These are phyloP conservation scores for Colletotrichum endophyticum DNA, from an alignment of 2,329 filamentous ascomycete species.

Conservation along the genomic window DNA sequence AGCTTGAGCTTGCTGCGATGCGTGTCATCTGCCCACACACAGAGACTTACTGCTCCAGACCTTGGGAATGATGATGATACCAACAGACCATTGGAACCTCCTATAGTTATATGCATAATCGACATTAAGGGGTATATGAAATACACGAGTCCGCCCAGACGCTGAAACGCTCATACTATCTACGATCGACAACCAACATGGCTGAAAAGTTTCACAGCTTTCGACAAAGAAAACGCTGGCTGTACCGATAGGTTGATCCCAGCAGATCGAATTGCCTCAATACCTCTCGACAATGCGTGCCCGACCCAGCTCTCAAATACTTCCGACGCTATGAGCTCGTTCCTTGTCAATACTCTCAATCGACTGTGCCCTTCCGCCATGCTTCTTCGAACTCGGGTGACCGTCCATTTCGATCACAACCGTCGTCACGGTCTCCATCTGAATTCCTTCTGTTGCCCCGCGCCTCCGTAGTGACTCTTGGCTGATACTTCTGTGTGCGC, in stretches of 20 bases:
- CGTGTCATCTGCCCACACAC: neutral
- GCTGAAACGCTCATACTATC: neutral
- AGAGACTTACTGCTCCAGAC: rapidly evolving
- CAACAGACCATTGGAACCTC: rapidly evolving
- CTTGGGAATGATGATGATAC: rapidly evolving
- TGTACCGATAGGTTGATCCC: neutral
- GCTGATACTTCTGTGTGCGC: constrained; percentile 7
- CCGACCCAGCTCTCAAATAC: neutral
- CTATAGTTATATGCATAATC: neutral
- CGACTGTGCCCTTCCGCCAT: neutral
- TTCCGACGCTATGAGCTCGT: constrained; percentile 6
- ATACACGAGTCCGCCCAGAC: neutral
- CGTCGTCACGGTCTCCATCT: constrained; percentile 48
- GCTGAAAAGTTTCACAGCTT: neutral
- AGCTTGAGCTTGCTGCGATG: neutral
- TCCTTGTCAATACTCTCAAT: constrained; percentile 9
- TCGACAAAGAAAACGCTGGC: neutral
- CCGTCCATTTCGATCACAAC: constrained; percentile 41
- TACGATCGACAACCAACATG: too few relatives aligned
- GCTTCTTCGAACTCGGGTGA: neutral
- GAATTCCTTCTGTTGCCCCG: constrained; percentile 33
- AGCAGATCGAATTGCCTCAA: neutral
- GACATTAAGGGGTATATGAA: constrained; percentile 8
- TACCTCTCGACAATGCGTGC: rapidly evolving
- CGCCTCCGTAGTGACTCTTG: constrained; percentile 9